Evolutionary conservation across 2,329 filamentous ascomycete species (phyloP), one percentile per base, ranked within the genome.

Genomic region (Fusarium circinatum): DNA sequence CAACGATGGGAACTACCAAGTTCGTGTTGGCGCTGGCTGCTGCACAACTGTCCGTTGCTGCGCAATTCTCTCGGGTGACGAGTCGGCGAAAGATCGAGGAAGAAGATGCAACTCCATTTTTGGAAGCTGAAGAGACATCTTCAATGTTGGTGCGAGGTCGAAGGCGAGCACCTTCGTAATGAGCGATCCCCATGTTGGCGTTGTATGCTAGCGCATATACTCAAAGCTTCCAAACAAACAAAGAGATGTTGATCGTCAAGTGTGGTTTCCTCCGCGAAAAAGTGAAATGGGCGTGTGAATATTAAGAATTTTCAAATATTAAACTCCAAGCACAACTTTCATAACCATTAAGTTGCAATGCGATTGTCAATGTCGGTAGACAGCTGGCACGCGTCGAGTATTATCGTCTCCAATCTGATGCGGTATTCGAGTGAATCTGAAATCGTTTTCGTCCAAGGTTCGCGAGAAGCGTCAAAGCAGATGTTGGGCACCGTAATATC

Each of bases 1-100:
- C 83, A 45, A 89, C 87, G 72, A 96, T 92, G 12, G 92, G 89
- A 48, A 95, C 75, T 57, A 89, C 88, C n/a, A 87, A 85, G 47
- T 83, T 86, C 8, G 51, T 41, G 45, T 84, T 82, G 65, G 86
- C 86, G 39, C 45, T 32, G 20, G 86, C 83, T 1, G 90, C 87
- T 79, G 92, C 89, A 78, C 91, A 92, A 8, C 84, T 82, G 65
- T 86, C 83, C 30, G 69, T 67, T 13, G 64, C 63, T 47, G 73
- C 63, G 68, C 78, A 80, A 20, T 71, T 65, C 8, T 77, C 63
- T 64, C 77, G 68, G 15, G 52, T 48, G 48, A 78, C 73, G 26
- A 78, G 58, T 58, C 75, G 75, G 15, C 61, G 68, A n/a, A 74
- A 63, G 48, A 75, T 24, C 22, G 62, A 59, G n/a, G 68, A 65